These are phyloP conservation scores for Haplographium delicatum DNA, from an alignment of 495 filamentous ascomycete species.

Conservation along the genomic window DNA sequence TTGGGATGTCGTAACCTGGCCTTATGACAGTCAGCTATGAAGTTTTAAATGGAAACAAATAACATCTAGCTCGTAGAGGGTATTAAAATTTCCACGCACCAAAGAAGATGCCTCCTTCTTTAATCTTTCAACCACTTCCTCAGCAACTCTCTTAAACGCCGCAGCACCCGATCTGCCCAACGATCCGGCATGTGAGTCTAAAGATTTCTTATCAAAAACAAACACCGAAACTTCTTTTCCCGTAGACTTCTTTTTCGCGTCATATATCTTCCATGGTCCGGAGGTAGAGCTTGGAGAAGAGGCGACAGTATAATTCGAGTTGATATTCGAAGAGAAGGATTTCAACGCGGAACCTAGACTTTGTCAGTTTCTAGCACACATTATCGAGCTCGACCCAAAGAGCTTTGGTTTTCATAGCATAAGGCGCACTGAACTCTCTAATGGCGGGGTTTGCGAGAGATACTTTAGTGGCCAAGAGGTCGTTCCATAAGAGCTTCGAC, in stretches of 20 bases:
- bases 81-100: too few species aligned
- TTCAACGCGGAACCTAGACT: constrained; percentile 64
- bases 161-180: constrained; percentile 54
- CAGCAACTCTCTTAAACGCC: constrained; percentile 69
- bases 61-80: too few species aligned
- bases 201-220: constrained; percentile 82
- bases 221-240: constrained; percentile 86
- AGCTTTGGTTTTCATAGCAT: too few species aligned
- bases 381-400: not conserved
- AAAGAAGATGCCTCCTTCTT: constrained; percentile 88
- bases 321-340: constrained; percentile 83
- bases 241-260: constrained; percentile 92
- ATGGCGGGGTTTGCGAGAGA: not conserved
- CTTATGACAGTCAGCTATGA: too few species aligned
- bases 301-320: constrained; percentile 78
- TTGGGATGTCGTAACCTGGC: constrained; percentile 74
- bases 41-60: too few species aligned
- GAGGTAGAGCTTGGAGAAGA: constrained; percentile 62
- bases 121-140: constrained; percentile 83
- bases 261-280: constrained; percentile 95
- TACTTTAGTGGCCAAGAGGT: too few species aligned
- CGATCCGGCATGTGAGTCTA: constrained; percentile 57
- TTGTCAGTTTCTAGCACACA: constrained; percentile 15
- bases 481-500: too few species aligned
- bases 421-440: too few species aligned